Percentiles rank a stretch among this genome's conserved stretches.
phyloP scores from a whole-genome alignment of 345 rosid species.

The Brassica incana region DNA sequence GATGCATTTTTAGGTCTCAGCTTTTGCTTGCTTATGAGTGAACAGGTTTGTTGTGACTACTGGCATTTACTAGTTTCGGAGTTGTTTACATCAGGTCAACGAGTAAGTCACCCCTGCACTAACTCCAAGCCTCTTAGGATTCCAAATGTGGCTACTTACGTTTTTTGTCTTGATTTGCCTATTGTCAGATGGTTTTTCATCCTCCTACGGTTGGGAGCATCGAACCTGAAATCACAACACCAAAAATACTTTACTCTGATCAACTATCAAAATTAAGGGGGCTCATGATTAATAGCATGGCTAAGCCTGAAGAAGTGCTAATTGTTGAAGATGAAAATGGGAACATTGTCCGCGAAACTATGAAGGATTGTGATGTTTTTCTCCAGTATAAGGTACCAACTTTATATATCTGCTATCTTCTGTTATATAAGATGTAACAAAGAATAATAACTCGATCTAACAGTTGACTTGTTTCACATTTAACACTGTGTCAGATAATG shows the following conservation, averaged over 20 bases:
- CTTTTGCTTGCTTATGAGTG: conserved; percentile 26
- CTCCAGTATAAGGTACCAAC: conserved; percentile 84
- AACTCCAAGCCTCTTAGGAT: conserved; percentile 66
- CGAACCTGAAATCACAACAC: conserved; percentile 57
- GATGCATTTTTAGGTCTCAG: neutral
- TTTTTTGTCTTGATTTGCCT: conserved; percentile 16
- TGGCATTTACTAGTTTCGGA: conserved; percentile 89
- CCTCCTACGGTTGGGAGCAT: conserved; percentile 74
- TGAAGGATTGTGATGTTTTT: conserved; percentile 99
- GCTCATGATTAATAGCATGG: conserved; percentile 97
- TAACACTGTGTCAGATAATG: conserved; percentile 59
- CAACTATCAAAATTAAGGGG: conserved; percentile 85
- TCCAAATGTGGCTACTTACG: conserved; percentile 56
- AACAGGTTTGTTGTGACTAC: conserved; percentile 94
- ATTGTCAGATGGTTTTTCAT: conserved; percentile 59
- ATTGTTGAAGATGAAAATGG: conserved; percentile 99
- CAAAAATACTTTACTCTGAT: conserved; percentile 69
- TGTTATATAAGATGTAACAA: neutral
- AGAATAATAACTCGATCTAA: neutral
- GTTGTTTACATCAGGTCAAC: conserved; percentile 68
- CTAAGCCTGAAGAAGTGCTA: conserved; percentile 97
- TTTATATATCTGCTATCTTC: conserved; percentile 7
- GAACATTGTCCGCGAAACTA: conserved; percentile 93
- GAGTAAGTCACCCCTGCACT: conserved; percentile 68
- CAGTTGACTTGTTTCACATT: neutral